Percentiles rank a stretch among this genome's conserved stretches.
Conservation (phyloP, 2,329 filamentous ascomycete genomes). For the Elsinoe fawcettii region DNA sequence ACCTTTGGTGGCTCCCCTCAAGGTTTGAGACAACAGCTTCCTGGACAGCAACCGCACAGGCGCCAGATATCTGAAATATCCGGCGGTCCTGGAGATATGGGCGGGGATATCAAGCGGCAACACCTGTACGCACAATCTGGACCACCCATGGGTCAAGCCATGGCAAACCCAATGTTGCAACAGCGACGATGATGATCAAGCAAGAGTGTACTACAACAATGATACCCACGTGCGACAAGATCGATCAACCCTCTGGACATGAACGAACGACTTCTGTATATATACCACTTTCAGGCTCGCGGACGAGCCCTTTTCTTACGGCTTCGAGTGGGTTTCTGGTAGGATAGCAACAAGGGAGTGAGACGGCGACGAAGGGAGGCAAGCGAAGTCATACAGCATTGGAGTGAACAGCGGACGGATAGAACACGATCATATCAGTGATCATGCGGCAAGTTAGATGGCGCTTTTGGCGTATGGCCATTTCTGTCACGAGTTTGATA, state of each 20-base stretch:
- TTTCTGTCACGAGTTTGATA: not conserved
- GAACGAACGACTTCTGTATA: slow-evolving; percentile 3
- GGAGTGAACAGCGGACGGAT: not conserved
- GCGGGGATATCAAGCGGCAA: slow-evolving; percentile 49
- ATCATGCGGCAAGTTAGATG: not conserved
- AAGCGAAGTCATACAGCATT: not conserved
- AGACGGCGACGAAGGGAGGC: not conserved
- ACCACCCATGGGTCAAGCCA: slow-evolving; percentile 33
- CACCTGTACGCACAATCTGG: slow-evolving; percentile 43
- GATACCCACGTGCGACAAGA: slow-evolving; percentile 1
- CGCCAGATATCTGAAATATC: slow-evolving; percentile 56
- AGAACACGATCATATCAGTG: not conserved
- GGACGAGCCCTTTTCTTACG: not conserved
- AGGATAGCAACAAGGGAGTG: not conserved
- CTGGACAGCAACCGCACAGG: slow-evolving; percentile 39
- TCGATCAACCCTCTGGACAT: not conserved
- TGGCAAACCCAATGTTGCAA: slow-evolving; percentile 42
- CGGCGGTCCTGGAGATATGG: slow-evolving; percentile 44
- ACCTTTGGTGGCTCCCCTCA: slow-evolving; percentile 35
- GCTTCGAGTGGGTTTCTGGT: not conserved
- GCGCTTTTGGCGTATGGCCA: not conserved
- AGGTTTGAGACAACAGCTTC: slow-evolving; percentile 29
- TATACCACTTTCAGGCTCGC: not conserved
- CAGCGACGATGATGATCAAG: slow-evolving; percentile 33
- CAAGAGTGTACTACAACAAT: not conserved